A percentile compares a stretch with the other conserved stretches of the same genome.
These are phyloP conservation scores for Fusarium anguioides DNA, from an alignment of 2,329 filamentous ascomycete genomes.

Conservation along the genomic window DNA sequence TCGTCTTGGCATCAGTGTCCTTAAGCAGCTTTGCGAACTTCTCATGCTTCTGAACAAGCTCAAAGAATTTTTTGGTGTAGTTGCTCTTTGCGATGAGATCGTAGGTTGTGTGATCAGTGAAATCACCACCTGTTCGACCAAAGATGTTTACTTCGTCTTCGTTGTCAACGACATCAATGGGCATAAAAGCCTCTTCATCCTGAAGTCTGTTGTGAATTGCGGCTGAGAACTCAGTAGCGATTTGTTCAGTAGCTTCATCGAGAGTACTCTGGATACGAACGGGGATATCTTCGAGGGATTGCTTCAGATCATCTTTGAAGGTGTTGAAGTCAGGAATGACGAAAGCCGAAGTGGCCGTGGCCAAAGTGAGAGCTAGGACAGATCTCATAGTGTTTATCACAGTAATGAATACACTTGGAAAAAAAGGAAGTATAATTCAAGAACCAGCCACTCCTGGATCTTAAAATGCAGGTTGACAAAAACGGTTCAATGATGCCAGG, in stretches of 20 bases:
- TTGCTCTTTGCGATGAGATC: slow-evolving; percentile 80
- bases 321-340: slow-evolving; percentile 28
- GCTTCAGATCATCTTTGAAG: slow-evolving; percentile 20
- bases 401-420: not conserved
- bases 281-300: slow-evolving; percentile 16
- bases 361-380: slow-evolving; percentile 28
- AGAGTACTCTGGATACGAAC: slow-evolving; percentile 17
- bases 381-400: slow-evolving; percentile 31
- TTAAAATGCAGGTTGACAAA: not conserved
- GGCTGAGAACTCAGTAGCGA: slow-evolving; percentile 19
- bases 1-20: slow-evolving; percentile 68
- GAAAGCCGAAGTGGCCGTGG: slow-evolving; percentile 38
- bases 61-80: slow-evolving; percentile 80
- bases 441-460: not conserved
- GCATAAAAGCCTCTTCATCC: slow-evolving; percentile 13
- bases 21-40: slow-evolving; percentile 80
- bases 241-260: slow-evolving; percentile 29
- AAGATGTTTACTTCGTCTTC: slow-evolving; percentile 1
- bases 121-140: slow-evolving; percentile 43
- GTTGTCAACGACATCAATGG: not conserved
- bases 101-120: slow-evolving; percentile 79
- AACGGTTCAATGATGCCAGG: slow-evolving; percentile 30
- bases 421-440: not conserved
- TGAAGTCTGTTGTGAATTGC: slow-evolving; percentile 25
- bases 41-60: slow-evolving; percentile 77